phyloP scores from a whole-genome alignment of 169 alveolate species.

The Cardiosporidium cionae region DNA sequence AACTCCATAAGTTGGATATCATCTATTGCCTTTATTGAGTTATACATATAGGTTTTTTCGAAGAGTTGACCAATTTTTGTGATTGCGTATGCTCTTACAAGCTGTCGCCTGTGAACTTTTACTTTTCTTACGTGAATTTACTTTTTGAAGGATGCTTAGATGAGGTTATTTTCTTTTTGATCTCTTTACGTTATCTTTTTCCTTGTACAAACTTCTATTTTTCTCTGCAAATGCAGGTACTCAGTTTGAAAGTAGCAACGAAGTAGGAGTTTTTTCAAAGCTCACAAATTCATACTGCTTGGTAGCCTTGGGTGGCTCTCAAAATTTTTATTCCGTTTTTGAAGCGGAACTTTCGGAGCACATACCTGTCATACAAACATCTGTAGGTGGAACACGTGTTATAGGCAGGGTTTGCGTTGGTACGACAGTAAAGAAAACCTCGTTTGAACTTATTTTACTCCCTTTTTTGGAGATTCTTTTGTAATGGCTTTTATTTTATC shows the following conservation, averaged over 20 bases:
- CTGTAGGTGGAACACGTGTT: conserved; percentile 93
- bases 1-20: too few species aligned
- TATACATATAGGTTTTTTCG: too few species aligned
- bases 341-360: conserved; percentile 89
- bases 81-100: too few species aligned
- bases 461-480: not conserved
- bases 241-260: conserved; percentile 91
- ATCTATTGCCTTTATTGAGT: too few species aligned
- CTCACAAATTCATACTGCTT: conserved; percentile 90
- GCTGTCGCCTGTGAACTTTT: too few species aligned
- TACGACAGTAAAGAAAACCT: conserved; percentile 19
- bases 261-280: conserved; percentile 95
- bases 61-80: too few species aligned
- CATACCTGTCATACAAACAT: conserved; percentile 91
- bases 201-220: too few species aligned
- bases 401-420: conserved; percentile 94
- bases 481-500: not conserved
- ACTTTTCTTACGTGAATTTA: too few species aligned
- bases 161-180: too few species aligned
- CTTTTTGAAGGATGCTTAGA: too few species aligned
- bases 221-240: too few species aligned
- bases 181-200: too few species aligned
- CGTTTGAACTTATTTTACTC: not conserved
- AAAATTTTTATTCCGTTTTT: conserved; percentile 89
- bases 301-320: conserved; percentile 90